Conservation (phyloP, 1,284 basidiomycete genomes). For the Hemileia vastatrix region DNA sequence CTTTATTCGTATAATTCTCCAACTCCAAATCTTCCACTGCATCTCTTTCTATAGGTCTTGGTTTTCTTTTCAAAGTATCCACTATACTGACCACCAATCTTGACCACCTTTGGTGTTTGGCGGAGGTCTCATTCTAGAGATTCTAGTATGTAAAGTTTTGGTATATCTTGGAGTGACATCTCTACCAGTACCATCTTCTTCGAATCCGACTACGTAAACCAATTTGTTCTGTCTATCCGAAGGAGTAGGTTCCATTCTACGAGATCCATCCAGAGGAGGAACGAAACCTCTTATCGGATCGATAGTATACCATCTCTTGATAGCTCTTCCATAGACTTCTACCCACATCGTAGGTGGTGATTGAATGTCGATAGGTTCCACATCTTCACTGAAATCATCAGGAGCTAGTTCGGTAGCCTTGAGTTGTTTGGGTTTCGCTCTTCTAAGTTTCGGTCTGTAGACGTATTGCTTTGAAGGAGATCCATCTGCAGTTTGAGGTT, state of each 20-base stretch:
- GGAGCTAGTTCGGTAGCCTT: slow-evolving; percentile 30
- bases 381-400: slow-evolving; percentile 24
- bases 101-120: slow-evolving; percentile 53
- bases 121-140: slow-evolving; percentile 69
- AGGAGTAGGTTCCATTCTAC: slow-evolving; percentile 67
- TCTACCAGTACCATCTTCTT: slow-evolving; percentile 59
- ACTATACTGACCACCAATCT: slow-evolving; percentile 97
- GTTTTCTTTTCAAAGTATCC: no score
- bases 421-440: slow-evolving; percentile 27
- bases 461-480: slow-evolving; percentile 26
- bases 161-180: slow-evolving; percentile 57
- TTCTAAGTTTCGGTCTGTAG: slow-evolving; percentile 30
- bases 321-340: slow-evolving; percentile 86
- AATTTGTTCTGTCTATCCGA: slow-evolving; percentile 64
- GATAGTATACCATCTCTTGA: slow-evolving; percentile 81
- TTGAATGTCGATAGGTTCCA: slow-evolving; percentile 2
- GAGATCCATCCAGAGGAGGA: no score
- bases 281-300: slow-evolving; percentile 76
- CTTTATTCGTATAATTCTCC: slow-evolving; percentile 62
- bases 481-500: slow-evolving; percentile 1
- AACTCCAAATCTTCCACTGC: slow-evolving; percentile 90
- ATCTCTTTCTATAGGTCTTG: slow-evolving; percentile 86
- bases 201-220: slow-evolving; percentile 83
- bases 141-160: slow-evolving; percentile 68
- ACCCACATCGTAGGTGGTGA: slow-evolving; percentile 90